phyloP scores from a whole-genome alignment of 192 early-diverging fungal genomes.

The Coemansia asiatica region DNA sequence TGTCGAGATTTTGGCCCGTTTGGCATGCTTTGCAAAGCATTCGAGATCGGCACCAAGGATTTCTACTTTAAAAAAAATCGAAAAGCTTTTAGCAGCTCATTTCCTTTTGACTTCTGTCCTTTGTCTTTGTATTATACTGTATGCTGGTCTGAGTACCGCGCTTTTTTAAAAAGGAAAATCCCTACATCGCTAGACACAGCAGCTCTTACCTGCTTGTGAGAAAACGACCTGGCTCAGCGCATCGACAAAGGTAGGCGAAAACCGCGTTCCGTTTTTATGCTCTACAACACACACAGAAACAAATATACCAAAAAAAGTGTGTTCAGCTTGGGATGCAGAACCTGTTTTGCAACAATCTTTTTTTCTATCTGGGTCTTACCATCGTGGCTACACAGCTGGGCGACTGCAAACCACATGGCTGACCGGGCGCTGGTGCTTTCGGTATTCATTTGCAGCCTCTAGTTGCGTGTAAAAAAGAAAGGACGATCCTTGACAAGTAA shows the following conservation, averaged over 20 bases:
- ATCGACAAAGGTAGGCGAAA: conserved; percentile 41
- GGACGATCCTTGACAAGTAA: background rate
- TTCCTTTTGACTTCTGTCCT: background rate
- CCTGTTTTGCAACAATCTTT: background rate
- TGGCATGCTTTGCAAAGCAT: conserved; percentile 50
- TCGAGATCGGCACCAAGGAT: conserved; percentile 46
- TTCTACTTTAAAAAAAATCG: conserved; percentile 12
- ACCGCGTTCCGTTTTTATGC: conserved; percentile 15
- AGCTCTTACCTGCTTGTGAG: conserved; percentile 34
- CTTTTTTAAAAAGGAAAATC: background rate
- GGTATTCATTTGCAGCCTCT: conserved; percentile 19
- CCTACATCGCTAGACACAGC: background rate
- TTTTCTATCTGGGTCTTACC: conserved; percentile 10
- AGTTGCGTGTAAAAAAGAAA: conserved; percentile 2
- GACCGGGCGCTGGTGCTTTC: conserved; percentile 33
- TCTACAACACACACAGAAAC: conserved; percentile 18
- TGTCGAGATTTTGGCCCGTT: conserved; percentile 48
- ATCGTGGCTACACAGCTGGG: conserved; percentile 36
- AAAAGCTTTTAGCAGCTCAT: no score
- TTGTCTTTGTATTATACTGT: no score
- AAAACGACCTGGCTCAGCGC: conserved; percentile 44
- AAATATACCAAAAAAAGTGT: background rate
- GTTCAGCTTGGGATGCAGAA: background rate
- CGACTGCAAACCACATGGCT: conserved; percentile 43
- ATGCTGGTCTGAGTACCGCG: no score